phyloP scores from a whole-genome alignment of 129 eudicot species.

The sunflower (Helianthus annuus) region DNA sequence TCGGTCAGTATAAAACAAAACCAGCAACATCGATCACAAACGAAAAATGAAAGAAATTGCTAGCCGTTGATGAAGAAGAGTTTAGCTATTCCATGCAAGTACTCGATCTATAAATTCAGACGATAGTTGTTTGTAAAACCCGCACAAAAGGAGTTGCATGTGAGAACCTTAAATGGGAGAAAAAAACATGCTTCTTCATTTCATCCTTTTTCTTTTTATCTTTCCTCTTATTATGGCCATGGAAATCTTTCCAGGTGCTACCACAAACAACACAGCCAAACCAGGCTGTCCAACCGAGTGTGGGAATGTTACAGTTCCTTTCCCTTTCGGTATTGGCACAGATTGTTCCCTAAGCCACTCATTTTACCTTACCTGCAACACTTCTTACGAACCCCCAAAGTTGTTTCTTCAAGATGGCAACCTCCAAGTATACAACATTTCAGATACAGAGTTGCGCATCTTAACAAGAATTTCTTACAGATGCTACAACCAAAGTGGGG shows the following conservation, averaged over 20 bases:
- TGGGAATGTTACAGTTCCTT: not conserved
- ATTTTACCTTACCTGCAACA: not conserved
- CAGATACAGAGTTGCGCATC: not conserved
- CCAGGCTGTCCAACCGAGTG: not conserved
- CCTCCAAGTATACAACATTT: not conserved
- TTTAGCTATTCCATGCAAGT: not conserved
- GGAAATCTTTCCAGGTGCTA: not conserved
- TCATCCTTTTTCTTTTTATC: not conserved
- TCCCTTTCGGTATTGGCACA: not conserved
- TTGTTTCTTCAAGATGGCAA: not conserved
- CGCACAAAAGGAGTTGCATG: not conserved
- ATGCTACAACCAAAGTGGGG: slow-evolving; percentile 1
- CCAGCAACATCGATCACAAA: too few species aligned
- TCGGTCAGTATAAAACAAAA: not conserved
- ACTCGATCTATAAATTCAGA: not conserved
- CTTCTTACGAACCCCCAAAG: not conserved
- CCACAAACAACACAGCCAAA: not conserved
- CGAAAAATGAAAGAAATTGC: too few species aligned
- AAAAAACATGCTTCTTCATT: not conserved
- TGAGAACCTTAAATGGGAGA: not conserved
- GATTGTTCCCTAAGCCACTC: not conserved
- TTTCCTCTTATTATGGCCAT: not conserved
- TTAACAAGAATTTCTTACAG: not conserved
- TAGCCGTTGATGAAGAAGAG: not conserved
- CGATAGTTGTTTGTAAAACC: not conserved